Conservation (phyloP, 108 stramenopile genomes). For the Seminavis robusta region DNA sequence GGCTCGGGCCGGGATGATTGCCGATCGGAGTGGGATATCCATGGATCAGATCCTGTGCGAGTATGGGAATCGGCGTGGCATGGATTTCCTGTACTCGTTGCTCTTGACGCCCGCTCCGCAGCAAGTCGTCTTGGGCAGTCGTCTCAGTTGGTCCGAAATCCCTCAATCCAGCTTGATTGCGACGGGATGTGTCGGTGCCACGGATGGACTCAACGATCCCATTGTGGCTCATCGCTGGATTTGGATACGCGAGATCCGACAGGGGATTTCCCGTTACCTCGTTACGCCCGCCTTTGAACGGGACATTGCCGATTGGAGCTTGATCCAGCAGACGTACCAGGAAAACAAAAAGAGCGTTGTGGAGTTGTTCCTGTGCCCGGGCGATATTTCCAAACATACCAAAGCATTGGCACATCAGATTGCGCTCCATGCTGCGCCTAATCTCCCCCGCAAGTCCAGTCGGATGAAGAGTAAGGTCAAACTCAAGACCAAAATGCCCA, state of each 20-base stretch:
- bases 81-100: conserved; percentile 19
- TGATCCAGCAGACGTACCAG: conserved; percentile 6
- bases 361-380: background rate
- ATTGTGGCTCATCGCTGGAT: conserved; percentile 29
- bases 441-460: background rate
- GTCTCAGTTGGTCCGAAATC: conserved; percentile 14
- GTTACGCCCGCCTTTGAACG: conserved; percentile 33
- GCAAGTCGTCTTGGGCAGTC: conserved; percentile 9
- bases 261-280: conserved; percentile 29
- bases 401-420: background rate
- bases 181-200: conserved; percentile 7
- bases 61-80: background rate
- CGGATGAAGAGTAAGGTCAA: background rate
- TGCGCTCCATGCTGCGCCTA: background rate
- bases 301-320: conserved; percentile 16
- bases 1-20: conserved; percentile 18
- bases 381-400: background rate
- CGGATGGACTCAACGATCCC: background rate
- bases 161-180: conserved; percentile 10
- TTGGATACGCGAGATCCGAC: conserved; percentile 21
- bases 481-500: background rate
- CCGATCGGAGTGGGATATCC: conserved; percentile 19
- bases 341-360: conserved; percentile 4
- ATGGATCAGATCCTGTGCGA: conserved; percentile 38
- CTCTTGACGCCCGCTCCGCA: conserved; percentile 10